Evolutionary conservation across 768 basidiomycete species (phyloP), one percentile per base, ranked within the genome.

Genomic region (Gautieria morchelliformis): DNA sequence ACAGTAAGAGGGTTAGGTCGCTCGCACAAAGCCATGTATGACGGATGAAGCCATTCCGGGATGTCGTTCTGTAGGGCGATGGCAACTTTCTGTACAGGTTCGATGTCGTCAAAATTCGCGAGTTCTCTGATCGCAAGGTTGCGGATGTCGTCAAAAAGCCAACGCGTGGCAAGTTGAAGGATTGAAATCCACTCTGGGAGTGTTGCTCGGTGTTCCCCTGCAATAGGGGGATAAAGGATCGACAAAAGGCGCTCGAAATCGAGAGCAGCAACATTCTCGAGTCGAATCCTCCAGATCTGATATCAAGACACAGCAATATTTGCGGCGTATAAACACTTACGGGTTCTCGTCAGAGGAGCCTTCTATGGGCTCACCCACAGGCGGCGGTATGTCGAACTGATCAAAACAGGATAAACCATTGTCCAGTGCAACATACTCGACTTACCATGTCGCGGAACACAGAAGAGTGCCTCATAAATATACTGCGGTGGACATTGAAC

Each of bases 41-140:
- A 70, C 0, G 77, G 75, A 3, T 82, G 64, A 20, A 87, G 72
- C 15, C 81, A 67, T 6, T 70, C 67, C 12, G 67, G 65, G 56
- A 87, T 75, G 0, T 71, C 62, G 65, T 78, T 78, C 15, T 66
- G 64, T 46, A 83, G 82, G 61, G 87, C 87, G 0, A 79, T 66
- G 4, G 72, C 67, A 50, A 87, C 79, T 32, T 81, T 80, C 2
- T 80, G 74, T 0, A 85, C 72, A 1, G 76, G 73, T 0, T 70
- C 66, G 40, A 85, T 72, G 0, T 67, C 63, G 39, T 71, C 75
- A 7, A 84, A 75, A 45, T 80, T 75, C 0, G 60, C 61, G 59
- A 87, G 67, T 61, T 51, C 70, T 45, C 8, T 24, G 58, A 77
- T 70, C 0, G 74, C 73, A 53, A 64, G 63, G 14, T 66, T 52